A percentile compares a stretch with the other conserved stretches of the same genome.
Evolutionary conservation across 192 early-diverging fungal species (phyloP).

Genomic region (Chytriomyces hyalinus): DNA sequence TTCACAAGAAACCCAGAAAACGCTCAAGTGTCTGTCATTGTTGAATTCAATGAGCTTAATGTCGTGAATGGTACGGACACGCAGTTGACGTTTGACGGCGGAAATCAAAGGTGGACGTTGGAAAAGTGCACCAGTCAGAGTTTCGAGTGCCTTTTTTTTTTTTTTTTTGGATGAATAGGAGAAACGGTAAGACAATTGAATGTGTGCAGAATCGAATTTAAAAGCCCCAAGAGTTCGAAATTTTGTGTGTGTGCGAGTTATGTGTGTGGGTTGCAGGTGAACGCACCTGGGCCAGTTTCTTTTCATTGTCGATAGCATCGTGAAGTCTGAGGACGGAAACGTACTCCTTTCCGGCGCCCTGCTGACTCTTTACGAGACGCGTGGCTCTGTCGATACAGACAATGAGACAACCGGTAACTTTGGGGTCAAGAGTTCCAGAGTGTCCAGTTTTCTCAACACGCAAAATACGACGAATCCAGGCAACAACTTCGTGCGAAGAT

Average conservation of each 20-base stretch:
- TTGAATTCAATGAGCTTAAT: conserved; percentile 96
- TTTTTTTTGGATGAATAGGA: not conserved
- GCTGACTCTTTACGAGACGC: conserved; percentile 98
- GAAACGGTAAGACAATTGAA: not conserved
- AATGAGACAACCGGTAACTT: conserved; percentile 98
- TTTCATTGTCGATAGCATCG: conserved; percentile 88
- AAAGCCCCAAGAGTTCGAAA: no score
- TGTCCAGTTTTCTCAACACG: conserved; percentile 98
- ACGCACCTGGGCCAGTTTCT: conserved; percentile 75
- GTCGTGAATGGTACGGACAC: conserved; percentile 97
- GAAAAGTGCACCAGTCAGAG: conserved; percentile 96
- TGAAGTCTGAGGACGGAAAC: conserved; percentile 94
- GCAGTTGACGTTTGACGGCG: conserved; percentile 98
- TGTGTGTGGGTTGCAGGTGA: not conserved
- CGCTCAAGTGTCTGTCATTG: conserved; percentile 92
- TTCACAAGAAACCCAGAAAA: conserved; percentile 98
- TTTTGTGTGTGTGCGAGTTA: not conserved
- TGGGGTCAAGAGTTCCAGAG: conserved; percentile 97
- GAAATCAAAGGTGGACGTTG: conserved; percentile 98
- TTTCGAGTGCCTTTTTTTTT: conserved; percentile 77
- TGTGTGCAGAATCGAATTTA: no score
- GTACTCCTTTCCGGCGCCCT: conserved; percentile 99
- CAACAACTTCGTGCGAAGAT: conserved; percentile 99
- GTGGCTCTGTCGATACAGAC: conserved; percentile 99
- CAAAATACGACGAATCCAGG: conserved; percentile 98